Conservation (phyloP, 75 land plant species). For the Adiantum capillusveneris region DNA sequence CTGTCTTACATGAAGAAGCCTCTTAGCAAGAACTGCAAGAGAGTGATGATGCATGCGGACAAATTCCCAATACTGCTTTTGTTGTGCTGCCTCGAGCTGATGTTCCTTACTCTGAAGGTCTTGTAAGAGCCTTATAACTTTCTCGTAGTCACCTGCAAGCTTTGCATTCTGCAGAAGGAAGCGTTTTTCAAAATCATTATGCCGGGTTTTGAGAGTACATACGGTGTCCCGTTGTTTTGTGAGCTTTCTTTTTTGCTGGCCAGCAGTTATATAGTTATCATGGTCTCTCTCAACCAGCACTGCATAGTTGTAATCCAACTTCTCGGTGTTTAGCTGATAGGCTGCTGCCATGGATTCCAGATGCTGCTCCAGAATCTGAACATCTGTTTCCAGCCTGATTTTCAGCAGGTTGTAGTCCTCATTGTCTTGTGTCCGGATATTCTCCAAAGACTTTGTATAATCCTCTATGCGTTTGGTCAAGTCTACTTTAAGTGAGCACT, state of each 20-base stretch:
- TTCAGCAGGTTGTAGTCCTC: constrained; percentile 31
- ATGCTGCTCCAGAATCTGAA: constrained; percentile 28
- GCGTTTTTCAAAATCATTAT: constrained; percentile 17
- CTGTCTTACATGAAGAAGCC: constrained; percentile 21
- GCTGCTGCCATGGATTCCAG: constrained; percentile 28
- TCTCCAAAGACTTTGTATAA: constrained; percentile 13
- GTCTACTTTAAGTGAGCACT: constrained; percentile 17
- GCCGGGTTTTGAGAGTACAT: constrained; percentile 11
- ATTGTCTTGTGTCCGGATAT: constrained; percentile 11
- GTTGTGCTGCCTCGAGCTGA: constrained; percentile 12
- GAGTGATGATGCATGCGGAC: constrained; percentile 26
- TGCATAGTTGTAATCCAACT: constrained; percentile 28
- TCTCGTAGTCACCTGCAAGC: constrained; percentile 21
- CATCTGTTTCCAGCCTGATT: constrained; percentile 23
- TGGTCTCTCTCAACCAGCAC: constrained; percentile 28
- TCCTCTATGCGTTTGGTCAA: constrained; percentile 16
- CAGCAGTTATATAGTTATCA: constrained; percentile 28
- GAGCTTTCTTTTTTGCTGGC: constrained; percentile 30
- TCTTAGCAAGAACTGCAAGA: constrained; percentile 17
- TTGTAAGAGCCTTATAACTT: constrained; percentile 19
- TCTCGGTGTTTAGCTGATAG: constrained; percentile 28
- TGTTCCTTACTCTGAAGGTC: constrained; percentile 32
- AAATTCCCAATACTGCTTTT: constrained; percentile 14
- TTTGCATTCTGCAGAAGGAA: constrained; percentile 18
- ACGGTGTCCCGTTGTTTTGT: constrained; percentile 28